Base-by-base conservation (phyloP, 495 filamentous ascomycete genomes). In the Penicillium tannophilum region DNA sequence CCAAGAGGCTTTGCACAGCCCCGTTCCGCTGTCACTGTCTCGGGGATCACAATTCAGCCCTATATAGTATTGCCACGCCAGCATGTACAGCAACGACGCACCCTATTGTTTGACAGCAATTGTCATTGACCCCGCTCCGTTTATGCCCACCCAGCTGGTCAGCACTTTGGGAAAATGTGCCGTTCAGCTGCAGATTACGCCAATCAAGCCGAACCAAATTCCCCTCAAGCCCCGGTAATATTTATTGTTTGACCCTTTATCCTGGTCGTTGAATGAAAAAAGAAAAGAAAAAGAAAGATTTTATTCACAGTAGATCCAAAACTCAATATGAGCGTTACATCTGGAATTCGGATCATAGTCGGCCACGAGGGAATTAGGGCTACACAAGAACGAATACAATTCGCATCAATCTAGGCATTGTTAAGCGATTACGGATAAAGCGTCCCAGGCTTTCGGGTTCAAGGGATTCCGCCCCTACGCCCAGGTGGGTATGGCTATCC, bases 161-260 rank as follows among this genome's bases (percentile, higher is more conserved):
- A 63, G 61, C 61, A 63, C 61, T 42, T 60, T 63, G 61, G 46
- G 42, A 56, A 23, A 50, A 50, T 54, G 51, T 52, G 60, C 61
- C 56, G 56, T 20, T 43, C 23, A 24, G 17, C 55, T 61, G 63
- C 58, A 62, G 53, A 59, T 63, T 54, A 63, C 53, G 30, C 56
- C 63, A 66, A 63, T 66, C 51, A 60, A 47, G 16, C 43, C 54
- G 20, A 30, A 45, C 39, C 31, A 31, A 60, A 6, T 47, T 9
- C 7, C 45, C 16, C 31, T 30, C 12, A 2, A n/a, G 1, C 23
- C 46, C 46, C 46, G 11, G 26, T 31, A 24, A 44, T 14, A 19
- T 47, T 6, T 16, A 4, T 16, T 28, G n/a, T 31, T 49, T 49
- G 26, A 30, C 30, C 30, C 17, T 1, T 4, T 36, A 36, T 36